Percentiles rank a stretch among this genome's conserved stretches.
Evolutionary conservation across 257 asterid genomes (phyloP).

Genomic region (Salvia miltiorrhiza): DNA sequence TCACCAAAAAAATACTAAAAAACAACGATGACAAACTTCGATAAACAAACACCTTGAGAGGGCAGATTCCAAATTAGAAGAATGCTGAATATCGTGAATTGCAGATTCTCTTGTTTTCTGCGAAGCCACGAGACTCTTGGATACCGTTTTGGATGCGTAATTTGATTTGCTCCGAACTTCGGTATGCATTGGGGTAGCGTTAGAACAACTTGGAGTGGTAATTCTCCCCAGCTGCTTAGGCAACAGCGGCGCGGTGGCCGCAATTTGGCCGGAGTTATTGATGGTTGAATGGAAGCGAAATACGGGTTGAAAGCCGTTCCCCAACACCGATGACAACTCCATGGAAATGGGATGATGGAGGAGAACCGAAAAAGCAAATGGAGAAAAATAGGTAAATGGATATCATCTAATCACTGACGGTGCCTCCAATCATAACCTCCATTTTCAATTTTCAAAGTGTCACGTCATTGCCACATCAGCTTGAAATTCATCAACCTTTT

Average conservation of each 20-base stretch:
- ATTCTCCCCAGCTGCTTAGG: constrained; percentile 27
- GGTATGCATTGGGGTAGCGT: constrained; percentile 16
- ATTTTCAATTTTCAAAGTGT: too few species aligned
- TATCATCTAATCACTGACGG: too few species aligned
- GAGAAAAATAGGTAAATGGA: too few species aligned
- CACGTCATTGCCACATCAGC: too few species aligned
- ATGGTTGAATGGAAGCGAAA: constrained; percentile 17
- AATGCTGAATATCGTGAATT: constrained; percentile 57
- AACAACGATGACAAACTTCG: neutral
- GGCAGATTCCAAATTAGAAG: constrained; percentile 68
- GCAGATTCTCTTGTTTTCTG: constrained; percentile 47
- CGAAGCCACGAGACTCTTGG: constrained; percentile 29
- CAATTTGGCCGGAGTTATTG: constrained; percentile 13
- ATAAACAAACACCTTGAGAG: constrained; percentile 53
- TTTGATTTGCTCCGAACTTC: constrained; percentile 27
- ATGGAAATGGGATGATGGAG: neutral
- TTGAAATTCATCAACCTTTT: too few species aligned
- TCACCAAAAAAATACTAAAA: neutral
- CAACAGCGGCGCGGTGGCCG: constrained; percentile 21
- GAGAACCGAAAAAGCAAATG: too few species aligned
- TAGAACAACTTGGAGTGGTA: constrained; percentile 13
- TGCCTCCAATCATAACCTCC: too few species aligned
- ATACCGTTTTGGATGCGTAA: constrained; percentile 15
- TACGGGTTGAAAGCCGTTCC: constrained; percentile 30
- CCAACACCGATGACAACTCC: constrained; percentile 33